Percentiles rank a stretch among this genome's conserved stretches.
These are phyloP conservation scores for Allium fistulosum DNA, from an alignment of 106 monocot species.

Conservation along the genomic window DNA sequence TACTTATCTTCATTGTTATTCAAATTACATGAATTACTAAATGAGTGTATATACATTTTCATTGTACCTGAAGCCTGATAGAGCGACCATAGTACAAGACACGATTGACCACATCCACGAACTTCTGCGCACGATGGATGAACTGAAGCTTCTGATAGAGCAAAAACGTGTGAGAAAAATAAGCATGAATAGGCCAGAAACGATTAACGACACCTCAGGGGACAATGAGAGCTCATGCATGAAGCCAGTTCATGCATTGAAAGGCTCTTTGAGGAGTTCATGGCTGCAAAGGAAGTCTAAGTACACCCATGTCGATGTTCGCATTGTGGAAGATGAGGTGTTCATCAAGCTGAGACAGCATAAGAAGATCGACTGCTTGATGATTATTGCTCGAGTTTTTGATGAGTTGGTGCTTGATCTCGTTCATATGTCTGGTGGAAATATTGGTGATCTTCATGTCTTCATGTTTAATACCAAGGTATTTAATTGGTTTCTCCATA, in stretches of 20 bases:
- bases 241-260: slow-evolving; percentile 6
- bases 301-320: slow-evolving; percentile 58
- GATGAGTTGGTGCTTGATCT: slow-evolving; percentile 63
- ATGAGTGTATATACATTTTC: background rate
- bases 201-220: background rate
- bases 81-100: slow-evolving; percentile 68
- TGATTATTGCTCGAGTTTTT: slow-evolving; percentile 32
- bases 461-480: slow-evolving; percentile 89
- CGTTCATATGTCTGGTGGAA: slow-evolving; percentile 67
- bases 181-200: background rate
- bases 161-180: slow-evolving; percentile 32
- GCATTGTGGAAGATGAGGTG: slow-evolving; percentile 88
- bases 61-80: slow-evolving; percentile 33
- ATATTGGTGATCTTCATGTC: slow-evolving; percentile 55
- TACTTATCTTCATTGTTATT: background rate
- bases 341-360: slow-evolving; percentile 64
- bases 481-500: slow-evolving; percentile 1
- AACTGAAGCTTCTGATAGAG: slow-evolving; percentile 49
- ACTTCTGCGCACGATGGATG: slow-evolving; percentile 53
- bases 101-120: slow-evolving; percentile 83
- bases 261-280: slow-evolving; percentile 42
- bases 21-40: background rate
- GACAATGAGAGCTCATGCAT: slow-evolving; percentile 36
- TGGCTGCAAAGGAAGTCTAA: slow-evolving; percentile 66
- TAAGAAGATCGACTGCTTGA: slow-evolving; percentile 29